Base-by-base conservation (phyloP, 2,329 filamentous ascomycete species). In the Fusarium decemcellulare region DNA sequence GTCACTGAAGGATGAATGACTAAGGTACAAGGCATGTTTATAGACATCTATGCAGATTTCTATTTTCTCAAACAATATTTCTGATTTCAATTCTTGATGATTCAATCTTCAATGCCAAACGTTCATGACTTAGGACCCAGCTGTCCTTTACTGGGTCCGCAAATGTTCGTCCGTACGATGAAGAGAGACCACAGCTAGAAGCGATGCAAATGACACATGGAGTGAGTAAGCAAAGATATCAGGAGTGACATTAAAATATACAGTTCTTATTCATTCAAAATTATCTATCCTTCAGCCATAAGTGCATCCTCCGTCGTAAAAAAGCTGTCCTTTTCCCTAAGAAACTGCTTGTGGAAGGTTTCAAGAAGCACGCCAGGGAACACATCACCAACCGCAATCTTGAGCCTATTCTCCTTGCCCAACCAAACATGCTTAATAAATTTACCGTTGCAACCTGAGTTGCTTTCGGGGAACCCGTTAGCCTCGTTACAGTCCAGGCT, bases 381-480 rank as follows among this genome's bases (percentile, higher is more conserved):
- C 54, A 81, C 79, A 36, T 79, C 68, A 27, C 76, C 78, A 6
- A 83, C 78, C 47, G 78, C 78, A 8, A 79, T 67, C 74, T 82
- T 82, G 70, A 83, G 80, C 65, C 78, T 74, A 42, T 76, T 70
- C 47, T 76, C 64, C 73, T 84, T 84, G 67, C 79, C 77, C 1
- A 78, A 80, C 82, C 82, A 84, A 61, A 83, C 68, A 66, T 84
- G 82, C 64, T 81, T 79, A 59, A 84, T 79, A 60, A 84, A 81
- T 40, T 75, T 76, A 34, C 82, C 82, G 11, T 77, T 65, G 60
- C 82, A 84, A n/a, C 77, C 79, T 10, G 76, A 75, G 29, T 74
- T 67, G 51, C 76, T 79, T 72, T 82, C 76, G 37, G 80, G 80
- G 67, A 79, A 83, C 23, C 82, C 82, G 69, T 84, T 84, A 66